Conservation (phyloP, 176 grass and related monocot species). For the Zoysia pacifica region DNA sequence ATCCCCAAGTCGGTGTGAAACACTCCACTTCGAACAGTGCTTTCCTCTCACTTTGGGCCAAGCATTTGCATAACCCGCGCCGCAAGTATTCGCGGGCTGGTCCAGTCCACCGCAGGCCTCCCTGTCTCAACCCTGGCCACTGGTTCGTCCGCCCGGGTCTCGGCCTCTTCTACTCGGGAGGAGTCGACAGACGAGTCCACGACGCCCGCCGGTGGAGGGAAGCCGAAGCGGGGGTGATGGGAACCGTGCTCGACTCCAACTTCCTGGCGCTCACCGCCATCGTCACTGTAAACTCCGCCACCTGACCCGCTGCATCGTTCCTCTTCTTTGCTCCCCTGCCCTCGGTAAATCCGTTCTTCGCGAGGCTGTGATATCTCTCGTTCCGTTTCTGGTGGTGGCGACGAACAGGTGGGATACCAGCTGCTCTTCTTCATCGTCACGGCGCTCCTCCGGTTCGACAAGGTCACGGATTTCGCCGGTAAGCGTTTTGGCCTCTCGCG, state of each 20-base stretch:
- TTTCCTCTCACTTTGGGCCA: slow-evolving; percentile 7
- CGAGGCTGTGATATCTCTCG: background rate
- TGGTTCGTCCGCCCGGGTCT: background rate
- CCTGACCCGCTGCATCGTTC: too few species aligned
- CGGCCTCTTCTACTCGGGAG: background rate
- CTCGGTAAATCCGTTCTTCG: background rate
- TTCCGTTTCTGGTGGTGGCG: slow-evolving; percentile 1
- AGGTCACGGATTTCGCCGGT: slow-evolving; percentile 98
- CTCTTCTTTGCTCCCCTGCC: background rate
- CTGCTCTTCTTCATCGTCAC: slow-evolving; percentile 92
- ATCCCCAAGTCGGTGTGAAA: too few species aligned
- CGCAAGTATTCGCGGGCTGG: slow-evolving; percentile 30
- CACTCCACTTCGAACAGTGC: too few species aligned
- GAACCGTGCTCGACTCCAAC: slow-evolving; percentile 83
- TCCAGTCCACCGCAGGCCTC: slow-evolving; percentile 26
- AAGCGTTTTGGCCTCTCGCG: background rate
- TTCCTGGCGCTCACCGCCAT: slow-evolving; percentile 92
- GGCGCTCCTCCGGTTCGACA: slow-evolving; percentile 84
- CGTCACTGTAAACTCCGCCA: slow-evolving; percentile 59
- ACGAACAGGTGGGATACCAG: slow-evolving; percentile 79
- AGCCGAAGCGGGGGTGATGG: slow-evolving; percentile 41
- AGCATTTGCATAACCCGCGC: slow-evolving; percentile 8
- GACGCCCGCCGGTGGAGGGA: slow-evolving; percentile 5
- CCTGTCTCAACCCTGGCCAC: slow-evolving; percentile 42
- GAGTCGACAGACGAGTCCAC: too few species aligned